Percentiles rank a stretch among this genome's conserved stretches.
Conservation (phyloP, 1,139 yeast species). For the Yamadazyma diospyri region DNA sequence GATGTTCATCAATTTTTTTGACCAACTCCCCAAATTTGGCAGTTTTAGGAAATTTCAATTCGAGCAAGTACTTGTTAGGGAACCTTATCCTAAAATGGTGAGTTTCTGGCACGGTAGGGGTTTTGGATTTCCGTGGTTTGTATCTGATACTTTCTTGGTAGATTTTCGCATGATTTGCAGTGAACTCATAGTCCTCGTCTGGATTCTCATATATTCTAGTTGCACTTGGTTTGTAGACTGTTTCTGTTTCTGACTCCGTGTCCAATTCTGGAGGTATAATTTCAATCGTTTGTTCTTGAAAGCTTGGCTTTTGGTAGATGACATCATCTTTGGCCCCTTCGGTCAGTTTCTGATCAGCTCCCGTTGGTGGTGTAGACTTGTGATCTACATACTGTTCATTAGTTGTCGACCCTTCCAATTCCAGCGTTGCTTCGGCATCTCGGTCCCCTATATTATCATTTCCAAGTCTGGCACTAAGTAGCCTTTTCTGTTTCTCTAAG, state of each 20-base stretch:
- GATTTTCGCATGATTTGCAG: constrained; percentile 50
- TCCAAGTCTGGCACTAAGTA: neutral
- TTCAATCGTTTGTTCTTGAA: neutral
- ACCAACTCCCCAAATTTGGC: constrained; percentile 43
- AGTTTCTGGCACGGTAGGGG: constrained; percentile 17
- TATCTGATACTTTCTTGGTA: constrained; percentile 47
- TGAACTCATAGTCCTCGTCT: constrained; percentile 47
- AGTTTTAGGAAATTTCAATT: constrained; percentile 13
- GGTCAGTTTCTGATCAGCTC: neutral
- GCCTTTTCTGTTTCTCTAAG: constrained; percentile 4
- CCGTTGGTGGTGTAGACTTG: neutral
- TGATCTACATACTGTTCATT: neutral
- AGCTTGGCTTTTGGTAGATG: neutral
- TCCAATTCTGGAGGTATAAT: neutral
- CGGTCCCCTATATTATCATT: neutral
- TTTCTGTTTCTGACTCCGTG: constrained; percentile 1
- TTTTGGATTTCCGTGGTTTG: constrained; percentile 14
- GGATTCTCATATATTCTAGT: constrained; percentile 34
- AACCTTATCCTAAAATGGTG: constrained; percentile 47
- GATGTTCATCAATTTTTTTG: constrained; percentile 32
- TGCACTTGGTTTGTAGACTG: constrained; percentile 13
- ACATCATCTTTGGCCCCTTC: neutral
- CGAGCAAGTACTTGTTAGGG: constrained; percentile 50
- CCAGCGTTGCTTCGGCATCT: neutral
- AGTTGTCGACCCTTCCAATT: neutral